A percentile compares a stretch with the other conserved stretches of the same genome.
phyloP scores from a whole-genome alignment of 768 basidiomycete species.

The Leucogyrophana mollusca region DNA sequence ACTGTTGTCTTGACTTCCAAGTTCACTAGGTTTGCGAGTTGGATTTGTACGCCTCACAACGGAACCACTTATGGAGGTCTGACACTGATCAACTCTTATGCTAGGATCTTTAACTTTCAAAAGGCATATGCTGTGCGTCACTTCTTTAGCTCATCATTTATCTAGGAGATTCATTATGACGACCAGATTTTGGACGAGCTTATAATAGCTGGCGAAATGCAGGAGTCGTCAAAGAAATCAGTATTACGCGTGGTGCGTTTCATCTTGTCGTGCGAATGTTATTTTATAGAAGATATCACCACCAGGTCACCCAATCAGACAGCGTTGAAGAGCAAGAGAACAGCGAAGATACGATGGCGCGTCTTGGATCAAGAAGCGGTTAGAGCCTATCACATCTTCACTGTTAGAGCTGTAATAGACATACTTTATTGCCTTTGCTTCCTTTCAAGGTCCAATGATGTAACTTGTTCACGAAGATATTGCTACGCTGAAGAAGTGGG shows the following conservation, averaged over 20 bases:
- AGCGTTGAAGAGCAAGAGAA: slow-evolving; percentile 84
- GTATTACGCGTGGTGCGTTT: slow-evolving; percentile 57
- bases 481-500: too few relatives aligned
- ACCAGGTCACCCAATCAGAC: slow-evolving; percentile 85
- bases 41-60: slow-evolving; percentile 66
- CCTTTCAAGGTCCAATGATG: slow-evolving; percentile 25
- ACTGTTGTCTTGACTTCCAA: neutral
- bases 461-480: neutral
- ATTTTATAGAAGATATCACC: neutral
- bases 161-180: slow-evolving; percentile 10
- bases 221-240: slow-evolving; percentile 83
- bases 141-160: neutral
- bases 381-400: slow-evolving; percentile 33
- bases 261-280: neutral
- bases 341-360: slow-evolving; percentile 76
- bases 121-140: slow-evolving; percentile 81
- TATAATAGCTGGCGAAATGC: slow-evolving; percentile 90
- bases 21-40: slow-evolving; percentile 78
- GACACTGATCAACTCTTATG: neutral
- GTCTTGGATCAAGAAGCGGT: slow-evolving; percentile 72
- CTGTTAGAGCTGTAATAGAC: slow-evolving; percentile 1
- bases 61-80: neutral
- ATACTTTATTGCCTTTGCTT: slow-evolving; percentile 12
- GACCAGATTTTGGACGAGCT: slow-evolving; percentile 85
- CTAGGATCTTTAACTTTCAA: slow-evolving; percentile 96